These are phyloP conservation scores for Laetiporus sulphureus DNA, from an alignment of 1,284 basidiomycete genomes.

Conservation along the genomic window DNA sequence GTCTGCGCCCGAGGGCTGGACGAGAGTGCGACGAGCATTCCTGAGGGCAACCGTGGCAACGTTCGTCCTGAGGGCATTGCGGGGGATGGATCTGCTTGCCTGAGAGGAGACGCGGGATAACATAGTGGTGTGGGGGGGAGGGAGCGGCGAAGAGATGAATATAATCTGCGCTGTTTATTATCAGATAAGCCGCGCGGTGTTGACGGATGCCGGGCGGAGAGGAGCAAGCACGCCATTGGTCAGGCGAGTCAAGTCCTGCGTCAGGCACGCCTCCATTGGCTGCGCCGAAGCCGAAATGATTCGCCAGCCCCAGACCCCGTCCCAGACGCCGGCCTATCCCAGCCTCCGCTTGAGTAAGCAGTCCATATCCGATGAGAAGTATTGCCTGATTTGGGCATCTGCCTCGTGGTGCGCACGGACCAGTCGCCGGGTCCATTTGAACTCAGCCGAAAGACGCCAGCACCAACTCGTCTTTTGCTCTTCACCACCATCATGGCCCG, in stretches of 20 bases:
- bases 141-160: no score
- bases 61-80: constrained; percentile 20
- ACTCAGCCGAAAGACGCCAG: constrained; percentile 12
- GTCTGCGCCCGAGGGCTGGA: constrained; percentile 74
- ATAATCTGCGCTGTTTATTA: no score
- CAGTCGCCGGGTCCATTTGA: constrained; percentile 17
- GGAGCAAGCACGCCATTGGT: constrained; percentile 6
- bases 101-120: constrained; percentile 46
- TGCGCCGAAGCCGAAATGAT: constrained; percentile 2
- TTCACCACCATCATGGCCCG: constrained; percentile 61
- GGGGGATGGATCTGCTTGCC: constrained; percentile 36
- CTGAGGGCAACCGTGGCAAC: constrained; percentile 12
- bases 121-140: constrained; percentile 34
- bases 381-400: background rate
- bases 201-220: constrained; percentile 2
- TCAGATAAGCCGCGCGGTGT: constrained; percentile 22
- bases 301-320: constrained; percentile 13
- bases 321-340: constrained; percentile 5
- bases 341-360: constrained; percentile 2
- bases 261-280: constrained; percentile 5
- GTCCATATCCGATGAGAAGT: no score
- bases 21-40: constrained; percentile 40
- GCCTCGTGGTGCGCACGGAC: constrained; percentile 23
- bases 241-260: constrained; percentile 7
- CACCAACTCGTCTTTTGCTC: constrained; percentile 21